These are phyloP conservation scores for Colletotrichum aenigma DNA, from an alignment of 2,329 filamentous ascomycete genomes.

Conservation along the genomic window DNA sequence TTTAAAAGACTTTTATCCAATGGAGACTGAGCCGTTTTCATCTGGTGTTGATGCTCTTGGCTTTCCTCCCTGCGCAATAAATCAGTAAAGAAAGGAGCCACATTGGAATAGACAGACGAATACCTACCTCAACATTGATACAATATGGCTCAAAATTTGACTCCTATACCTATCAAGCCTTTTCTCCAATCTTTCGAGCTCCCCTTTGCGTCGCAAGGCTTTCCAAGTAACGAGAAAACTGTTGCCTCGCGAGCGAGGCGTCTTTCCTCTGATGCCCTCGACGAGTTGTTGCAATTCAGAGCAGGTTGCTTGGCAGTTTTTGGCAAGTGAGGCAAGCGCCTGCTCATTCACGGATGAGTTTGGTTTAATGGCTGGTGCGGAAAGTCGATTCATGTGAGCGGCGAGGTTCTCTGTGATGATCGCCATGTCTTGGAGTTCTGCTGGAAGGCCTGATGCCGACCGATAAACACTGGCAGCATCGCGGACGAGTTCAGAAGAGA, in stretches of 20 bases:
- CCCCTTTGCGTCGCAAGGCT: neutral
- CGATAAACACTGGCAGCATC: neutral
- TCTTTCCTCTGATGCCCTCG: neutral
- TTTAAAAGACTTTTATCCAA: neutral
- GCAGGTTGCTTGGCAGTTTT: neutral
- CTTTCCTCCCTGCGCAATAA: neutral
- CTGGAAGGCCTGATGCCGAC: neutral
- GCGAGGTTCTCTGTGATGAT: neutral
- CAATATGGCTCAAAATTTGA: neutral
- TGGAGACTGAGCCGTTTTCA: neutral
- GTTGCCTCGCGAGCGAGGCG: neutral
- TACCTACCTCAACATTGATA: neutral
- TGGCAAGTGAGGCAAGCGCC: neutral
- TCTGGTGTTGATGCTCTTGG: neutral
- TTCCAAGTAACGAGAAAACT: neutral
- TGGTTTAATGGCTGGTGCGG: neutral
- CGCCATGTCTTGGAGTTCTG: neutral
- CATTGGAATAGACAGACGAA: neutral
- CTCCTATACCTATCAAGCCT: neutral
- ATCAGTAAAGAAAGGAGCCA: neutral
- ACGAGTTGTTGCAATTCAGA: neutral
- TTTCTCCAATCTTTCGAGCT: neutral
- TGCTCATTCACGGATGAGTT: neutral
- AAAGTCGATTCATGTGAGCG: neutral
- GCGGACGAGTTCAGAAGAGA: neutral